Evolutionary conservation across 164 flowering plant species (phyloP), one percentile per base, ranked within the genome.

Genomic region (Annona squamosa): DNA sequence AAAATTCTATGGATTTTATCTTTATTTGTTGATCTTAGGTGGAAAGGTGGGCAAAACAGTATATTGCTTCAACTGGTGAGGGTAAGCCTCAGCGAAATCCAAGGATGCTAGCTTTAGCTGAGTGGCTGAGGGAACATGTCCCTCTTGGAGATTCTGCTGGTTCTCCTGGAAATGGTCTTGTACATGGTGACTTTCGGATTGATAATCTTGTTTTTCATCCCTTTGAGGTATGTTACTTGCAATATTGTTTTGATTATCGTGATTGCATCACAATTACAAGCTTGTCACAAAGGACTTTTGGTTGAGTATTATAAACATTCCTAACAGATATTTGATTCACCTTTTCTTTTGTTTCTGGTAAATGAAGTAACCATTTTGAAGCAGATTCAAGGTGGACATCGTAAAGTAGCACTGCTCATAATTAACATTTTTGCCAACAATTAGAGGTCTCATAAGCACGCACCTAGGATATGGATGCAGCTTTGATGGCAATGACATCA

Each of bases 161-260:
- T 66, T 85, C 84, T 72, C 76, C 87, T 42, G 83, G 85, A 65
- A 65, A 70, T 44, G 94, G 99, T 71, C 82, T 93, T 71, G 99
- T 95, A 79, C 99, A 95, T 88, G 99, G 99, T 48, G 99, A 95
- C 78, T 93, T 87, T 76, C 91, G 98, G 72, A 82, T 95, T 76
- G 99, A 95, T 82, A 95, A 95, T 82, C 81, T 93, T 67, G 90
- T 95, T 69, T 93, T 95, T 76, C 98, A 95, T 83, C 97, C 99
- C 48, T 75, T 46, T 69, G 97, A 95, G 98, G 99, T 94, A 10
- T 68, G 78, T 75, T 81, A 18, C 73, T 79, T 67, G 12, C 44
- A 59, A 18, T 68, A n/a, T 57, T 56, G 57, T 76, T 47, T 66
- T 46, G 18, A 47, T n/a, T 26, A 44, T 26, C 64, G 59, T 37